phyloP scores from a whole-genome alignment of 2,329 filamentous ascomycete species.

The Albophoma yamanashiensis region DNA sequence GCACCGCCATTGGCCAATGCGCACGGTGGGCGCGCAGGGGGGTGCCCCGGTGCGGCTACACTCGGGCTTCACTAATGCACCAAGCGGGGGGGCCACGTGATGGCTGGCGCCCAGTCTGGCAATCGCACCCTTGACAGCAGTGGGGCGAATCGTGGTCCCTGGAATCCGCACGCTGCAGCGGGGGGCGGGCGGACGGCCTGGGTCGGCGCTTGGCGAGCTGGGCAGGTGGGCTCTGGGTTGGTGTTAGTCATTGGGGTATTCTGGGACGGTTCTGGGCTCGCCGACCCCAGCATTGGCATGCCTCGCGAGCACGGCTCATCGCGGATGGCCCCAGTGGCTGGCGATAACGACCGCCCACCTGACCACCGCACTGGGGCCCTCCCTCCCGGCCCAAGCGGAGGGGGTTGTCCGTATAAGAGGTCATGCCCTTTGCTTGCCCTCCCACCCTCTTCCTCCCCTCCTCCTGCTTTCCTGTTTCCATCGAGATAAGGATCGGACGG shows the following conservation, averaged over 20 bases:
- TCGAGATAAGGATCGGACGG: neutral
- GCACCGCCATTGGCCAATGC: conserved; percentile 6
- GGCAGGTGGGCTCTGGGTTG: neutral
- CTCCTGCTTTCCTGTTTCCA: neutral
- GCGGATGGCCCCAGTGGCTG: neutral
- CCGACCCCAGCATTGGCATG: neutral
- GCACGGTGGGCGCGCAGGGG: neutral
- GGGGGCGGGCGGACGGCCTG: neutral
- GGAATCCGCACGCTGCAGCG: neutral
- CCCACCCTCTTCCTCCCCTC: neutral
- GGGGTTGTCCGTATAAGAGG: neutral
- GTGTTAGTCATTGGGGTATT: neutral
- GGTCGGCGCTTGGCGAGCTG: neutral
- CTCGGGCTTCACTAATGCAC: conserved; percentile 8
- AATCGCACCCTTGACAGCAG: neutral
- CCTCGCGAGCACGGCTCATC: neutral
- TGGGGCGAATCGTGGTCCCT: neutral
- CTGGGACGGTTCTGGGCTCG: neutral
- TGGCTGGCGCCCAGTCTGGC: conserved; percentile 3
- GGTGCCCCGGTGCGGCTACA: conserved; percentile 14
- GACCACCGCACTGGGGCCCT: neutral
- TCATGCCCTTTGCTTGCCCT: neutral
- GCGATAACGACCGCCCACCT: neutral
- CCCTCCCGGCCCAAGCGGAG: neutral
- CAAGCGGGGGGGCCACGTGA: conserved; percentile 12